Conservation (phyloP, 2,329 filamentous ascomycete species). For the Trichoderma sp. region DNA sequence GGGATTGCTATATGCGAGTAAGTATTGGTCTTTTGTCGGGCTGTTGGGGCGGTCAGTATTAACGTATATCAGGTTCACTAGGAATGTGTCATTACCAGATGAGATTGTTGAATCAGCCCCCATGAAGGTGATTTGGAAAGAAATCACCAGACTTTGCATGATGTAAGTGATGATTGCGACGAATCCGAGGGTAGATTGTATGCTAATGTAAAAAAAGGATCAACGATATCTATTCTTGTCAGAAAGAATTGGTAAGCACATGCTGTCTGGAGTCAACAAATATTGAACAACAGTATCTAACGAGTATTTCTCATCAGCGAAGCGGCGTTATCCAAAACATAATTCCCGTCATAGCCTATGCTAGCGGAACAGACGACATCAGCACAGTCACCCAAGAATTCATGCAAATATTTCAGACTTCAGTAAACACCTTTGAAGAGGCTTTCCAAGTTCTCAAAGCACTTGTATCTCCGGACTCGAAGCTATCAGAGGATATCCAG, state of each 20-base stretch:
- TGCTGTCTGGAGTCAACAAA: no score
- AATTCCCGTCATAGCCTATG: neutral
- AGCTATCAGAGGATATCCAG: neutral
- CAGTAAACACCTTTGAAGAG: neutral
- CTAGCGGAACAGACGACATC: neutral
- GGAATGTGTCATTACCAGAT: neutral
- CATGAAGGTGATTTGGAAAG: conserved; percentile 7
- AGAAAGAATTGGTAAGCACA: conserved; percentile 11
- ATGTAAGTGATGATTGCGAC: neutral
- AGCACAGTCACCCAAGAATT: neutral
- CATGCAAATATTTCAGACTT: neutral
- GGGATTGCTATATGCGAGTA: conserved; percentile 5
- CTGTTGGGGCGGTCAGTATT: neutral
- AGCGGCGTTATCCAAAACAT: conserved; percentile 5
- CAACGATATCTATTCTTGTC: conserved; percentile 7
- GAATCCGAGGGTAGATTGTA: neutral
- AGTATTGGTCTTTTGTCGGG: neutral
- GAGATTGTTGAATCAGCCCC: neutral
- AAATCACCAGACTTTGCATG: conserved; percentile 11
- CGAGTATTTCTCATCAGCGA: neutral
- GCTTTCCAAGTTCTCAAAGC: neutral
- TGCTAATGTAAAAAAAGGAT: neutral
- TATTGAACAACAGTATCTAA: neutral
- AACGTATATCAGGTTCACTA: neutral
- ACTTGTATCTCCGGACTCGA: neutral